Percentiles rank a stretch among this genome's conserved stretches.
Conservation (phyloP, 768 basidiomycete species). For the Xerocomus potaroensis region DNA sequence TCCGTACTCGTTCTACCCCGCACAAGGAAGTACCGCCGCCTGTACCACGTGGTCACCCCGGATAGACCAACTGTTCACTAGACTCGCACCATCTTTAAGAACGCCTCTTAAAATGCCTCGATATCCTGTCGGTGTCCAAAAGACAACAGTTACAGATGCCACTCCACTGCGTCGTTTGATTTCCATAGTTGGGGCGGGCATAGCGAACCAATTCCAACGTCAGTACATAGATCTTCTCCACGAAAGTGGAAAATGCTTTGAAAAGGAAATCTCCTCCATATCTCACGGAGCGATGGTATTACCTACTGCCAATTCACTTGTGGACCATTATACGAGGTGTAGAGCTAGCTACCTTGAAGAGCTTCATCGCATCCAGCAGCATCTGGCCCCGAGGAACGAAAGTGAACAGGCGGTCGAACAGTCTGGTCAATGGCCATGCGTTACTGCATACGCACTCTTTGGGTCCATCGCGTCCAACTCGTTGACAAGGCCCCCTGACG, state of each 20-base stretch:
- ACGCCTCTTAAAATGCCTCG: neutral
- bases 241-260: neutral
- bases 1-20: neutral
- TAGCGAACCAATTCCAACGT: neutral
- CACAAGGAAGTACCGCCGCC: neutral
- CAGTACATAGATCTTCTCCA: neutral
- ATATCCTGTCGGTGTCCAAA: too few relatives aligned
- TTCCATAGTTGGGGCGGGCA: neutral
- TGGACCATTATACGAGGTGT: constrained; percentile 1
- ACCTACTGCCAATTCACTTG: neutral
- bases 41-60: neutral
- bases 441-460: constrained; percentile 29
- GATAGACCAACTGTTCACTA: neutral
- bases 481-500: neutral
- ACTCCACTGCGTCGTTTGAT: constrained; percentile 1
- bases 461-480: constrained; percentile 24
- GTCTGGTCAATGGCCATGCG: constrained; percentile 33
- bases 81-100: neutral
- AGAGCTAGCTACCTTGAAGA: neutral
- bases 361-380: neutral
- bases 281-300: neutral
- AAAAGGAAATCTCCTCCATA: neutral
- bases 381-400: constrained; percentile 9
- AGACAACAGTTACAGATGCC: neutral
- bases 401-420: constrained; percentile 10